These are phyloP conservation scores for Phaeosphaeria sp. DNA, from an alignment of 2,329 filamentous ascomycete genomes.

Conservation along the genomic window DNA sequence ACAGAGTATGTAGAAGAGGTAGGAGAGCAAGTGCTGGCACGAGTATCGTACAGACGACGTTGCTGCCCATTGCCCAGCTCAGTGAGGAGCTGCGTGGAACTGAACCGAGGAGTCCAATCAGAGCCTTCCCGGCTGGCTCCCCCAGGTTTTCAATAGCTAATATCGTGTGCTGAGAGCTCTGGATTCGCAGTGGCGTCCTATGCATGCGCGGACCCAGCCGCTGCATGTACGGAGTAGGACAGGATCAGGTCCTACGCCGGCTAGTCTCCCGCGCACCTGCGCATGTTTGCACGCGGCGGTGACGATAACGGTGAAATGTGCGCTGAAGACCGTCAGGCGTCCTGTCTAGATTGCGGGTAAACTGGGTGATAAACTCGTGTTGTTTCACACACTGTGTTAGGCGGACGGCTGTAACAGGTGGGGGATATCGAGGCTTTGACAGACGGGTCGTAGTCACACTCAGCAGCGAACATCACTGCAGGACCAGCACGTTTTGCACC, in stretches of 20 bases:
- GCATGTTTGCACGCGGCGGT: not conserved
- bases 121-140: slow-evolving; percentile 16
- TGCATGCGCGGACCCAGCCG: slow-evolving; percentile 30
- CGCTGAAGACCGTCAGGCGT: not conserved
- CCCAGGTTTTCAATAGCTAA: slow-evolving; percentile 28
- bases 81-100: slow-evolving; percentile 30
- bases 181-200: slow-evolving; percentile 26
- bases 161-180: slow-evolving; percentile 18
- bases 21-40: slow-evolving; percentile 4
- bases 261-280: not conserved
- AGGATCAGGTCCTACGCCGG: not conserved
- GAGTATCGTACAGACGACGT: not conserved
- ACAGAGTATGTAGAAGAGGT: slow-evolving; percentile 1
- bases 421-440: not conserved
- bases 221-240: slow-evolving; percentile 12
- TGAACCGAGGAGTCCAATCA: slow-evolving; percentile 42
- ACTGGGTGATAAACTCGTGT: not conserved
- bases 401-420: not conserved
- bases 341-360: not conserved
- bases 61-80: slow-evolving; percentile 16
- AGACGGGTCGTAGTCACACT: not conserved
- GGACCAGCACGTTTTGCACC: not conserved
- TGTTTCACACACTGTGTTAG: not conserved
- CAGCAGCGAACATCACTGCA: not conserved
- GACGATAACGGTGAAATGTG: not conserved